Conservation (phyloP, 768 basidiomycete genomes). For the Boletus huronensis region DNA sequence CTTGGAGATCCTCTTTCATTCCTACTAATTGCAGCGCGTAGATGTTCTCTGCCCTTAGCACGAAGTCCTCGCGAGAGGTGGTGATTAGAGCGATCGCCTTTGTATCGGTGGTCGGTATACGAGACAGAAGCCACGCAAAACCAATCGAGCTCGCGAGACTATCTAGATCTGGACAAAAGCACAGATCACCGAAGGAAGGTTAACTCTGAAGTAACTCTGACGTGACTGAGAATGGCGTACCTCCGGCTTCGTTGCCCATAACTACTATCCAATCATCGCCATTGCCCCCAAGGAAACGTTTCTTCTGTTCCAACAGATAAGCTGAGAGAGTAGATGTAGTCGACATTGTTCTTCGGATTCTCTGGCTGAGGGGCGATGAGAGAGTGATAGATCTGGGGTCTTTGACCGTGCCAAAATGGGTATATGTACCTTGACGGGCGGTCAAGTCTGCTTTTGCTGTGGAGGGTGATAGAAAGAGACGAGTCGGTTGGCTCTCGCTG, state of each 20-base stretch:
- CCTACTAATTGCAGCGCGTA: slow-evolving; percentile 65
- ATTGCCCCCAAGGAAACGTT: slow-evolving; percentile 57
- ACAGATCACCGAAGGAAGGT: neutral
- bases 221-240: slow-evolving; percentile 37
- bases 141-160: slow-evolving; percentile 82
- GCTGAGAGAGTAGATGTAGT: slow-evolving; percentile 28
- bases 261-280: slow-evolving; percentile 74
- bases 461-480: neutral
- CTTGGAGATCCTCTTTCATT: slow-evolving; percentile 44
- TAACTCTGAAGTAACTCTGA: neutral
- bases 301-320: slow-evolving; percentile 49
- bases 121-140: slow-evolving; percentile 71
- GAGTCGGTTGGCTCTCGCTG: neutral
- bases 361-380: neutral
- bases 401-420: neutral
- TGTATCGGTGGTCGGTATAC: slow-evolving; percentile 31
- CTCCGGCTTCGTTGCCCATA: slow-evolving; percentile 97
- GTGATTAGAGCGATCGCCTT: slow-evolving; percentile 69
- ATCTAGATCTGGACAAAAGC: slow-evolving; percentile 69
- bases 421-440: neutral
- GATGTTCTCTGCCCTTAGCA: slow-evolving; percentile 83
- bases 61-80: slow-evolving; percentile 62
- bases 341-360: slow-evolving; percentile 19
- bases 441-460: neutral
- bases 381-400: neutral